phyloP scores from a whole-genome alignment of 345 rosid species.

The Sonneratia alba region DNA sequence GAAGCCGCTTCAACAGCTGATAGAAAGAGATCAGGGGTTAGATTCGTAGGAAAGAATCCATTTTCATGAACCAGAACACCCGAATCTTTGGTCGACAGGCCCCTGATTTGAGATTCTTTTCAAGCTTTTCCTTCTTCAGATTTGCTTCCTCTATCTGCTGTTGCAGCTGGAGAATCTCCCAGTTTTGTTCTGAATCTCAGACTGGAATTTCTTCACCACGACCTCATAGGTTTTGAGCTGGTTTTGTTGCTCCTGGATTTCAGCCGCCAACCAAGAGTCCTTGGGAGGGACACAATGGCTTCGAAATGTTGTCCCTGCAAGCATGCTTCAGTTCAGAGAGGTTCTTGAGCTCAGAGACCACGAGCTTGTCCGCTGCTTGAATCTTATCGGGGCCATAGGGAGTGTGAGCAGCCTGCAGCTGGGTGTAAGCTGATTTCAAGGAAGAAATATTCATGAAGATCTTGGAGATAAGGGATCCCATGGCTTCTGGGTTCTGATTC shows the following conservation, averaged over 20 bases:
- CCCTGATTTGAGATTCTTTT: slow-evolving; percentile 20
- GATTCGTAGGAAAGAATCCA: slow-evolving; percentile 14
- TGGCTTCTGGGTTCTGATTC: slow-evolving; percentile 15
- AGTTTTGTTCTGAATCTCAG: slow-evolving; percentile 17
- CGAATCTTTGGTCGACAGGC: slow-evolving; percentile 15
- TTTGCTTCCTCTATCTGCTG: slow-evolving; percentile 16
- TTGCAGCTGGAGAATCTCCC: slow-evolving; percentile 12
- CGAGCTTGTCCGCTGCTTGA: slow-evolving; percentile 17
- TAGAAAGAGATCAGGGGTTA: slow-evolving; percentile 12
- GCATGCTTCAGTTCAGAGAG: slow-evolving; percentile 16
- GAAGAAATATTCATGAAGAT: slow-evolving; percentile 15
- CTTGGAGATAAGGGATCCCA: slow-evolving; percentile 15
- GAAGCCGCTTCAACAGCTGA: slow-evolving; percentile 15
- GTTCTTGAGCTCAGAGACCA: slow-evolving; percentile 16
- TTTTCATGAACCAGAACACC: too few species aligned
- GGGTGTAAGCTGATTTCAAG: slow-evolving; percentile 15
- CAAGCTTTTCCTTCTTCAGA: slow-evolving; percentile 14
- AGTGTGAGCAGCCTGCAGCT: slow-evolving; percentile 17
- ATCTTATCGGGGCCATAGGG: slow-evolving; percentile 17
- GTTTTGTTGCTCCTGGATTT: slow-evolving; percentile 21
- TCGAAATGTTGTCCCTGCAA: slow-evolving; percentile 18
- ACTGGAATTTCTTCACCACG: slow-evolving; percentile 19
- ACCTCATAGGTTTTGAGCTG: slow-evolving; percentile 18
- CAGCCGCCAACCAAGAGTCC: slow-evolving; percentile 19
- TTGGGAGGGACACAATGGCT: slow-evolving; percentile 15